These are phyloP conservation scores for Hanseniaspora meyeri DNA, from an alignment of 805 yeast species.

Conservation along the genomic window DNA sequence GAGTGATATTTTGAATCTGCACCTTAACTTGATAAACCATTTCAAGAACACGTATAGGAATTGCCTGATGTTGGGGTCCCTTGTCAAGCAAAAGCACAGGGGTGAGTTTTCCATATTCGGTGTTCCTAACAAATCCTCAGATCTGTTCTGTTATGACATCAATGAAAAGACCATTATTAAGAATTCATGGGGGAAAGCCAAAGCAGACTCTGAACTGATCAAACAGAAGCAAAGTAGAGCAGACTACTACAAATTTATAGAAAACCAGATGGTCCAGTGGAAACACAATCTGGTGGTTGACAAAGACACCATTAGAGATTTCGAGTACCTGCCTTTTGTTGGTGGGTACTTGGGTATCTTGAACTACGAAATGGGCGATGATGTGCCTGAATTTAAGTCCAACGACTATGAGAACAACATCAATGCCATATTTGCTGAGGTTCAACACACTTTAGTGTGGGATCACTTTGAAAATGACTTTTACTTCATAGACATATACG, in stretches of 20 bases:
- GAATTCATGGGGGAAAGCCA: background rate
- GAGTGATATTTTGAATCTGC: background rate
- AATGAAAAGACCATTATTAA: background rate
- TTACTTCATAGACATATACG: constrained; percentile 41
- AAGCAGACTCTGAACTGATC: background rate
- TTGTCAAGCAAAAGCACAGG: constrained; percentile 9
- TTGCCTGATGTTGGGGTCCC: constrained; percentile 8
- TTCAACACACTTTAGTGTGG: constrained; percentile 51
- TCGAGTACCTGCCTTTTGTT: constrained; percentile 49
- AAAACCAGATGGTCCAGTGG: constrained; percentile 14
- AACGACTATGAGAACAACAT: constrained; percentile 30
- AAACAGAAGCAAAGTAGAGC: constrained; percentile 16
- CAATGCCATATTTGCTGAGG: constrained; percentile 61
- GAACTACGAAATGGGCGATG: constrained; percentile 77
- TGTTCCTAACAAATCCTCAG: background rate
- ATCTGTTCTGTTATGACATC: background rate
- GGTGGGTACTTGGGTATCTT: constrained; percentile 88
- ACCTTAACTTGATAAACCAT: background rate
- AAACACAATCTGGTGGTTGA: background rate
- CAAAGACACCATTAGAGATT: background rate
- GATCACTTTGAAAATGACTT: constrained; percentile 37
- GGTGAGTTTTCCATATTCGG: constrained; percentile 13
- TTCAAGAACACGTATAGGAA: background rate
- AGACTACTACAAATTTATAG: constrained; percentile 26
- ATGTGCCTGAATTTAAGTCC: constrained; percentile 21